A percentile compares a stretch with the other conserved stretches of the same genome.
Evolutionary conservation across 2,329 filamentous ascomycete genomes (phyloP).

Genomic region (Aspergillus floridensis): DNA sequence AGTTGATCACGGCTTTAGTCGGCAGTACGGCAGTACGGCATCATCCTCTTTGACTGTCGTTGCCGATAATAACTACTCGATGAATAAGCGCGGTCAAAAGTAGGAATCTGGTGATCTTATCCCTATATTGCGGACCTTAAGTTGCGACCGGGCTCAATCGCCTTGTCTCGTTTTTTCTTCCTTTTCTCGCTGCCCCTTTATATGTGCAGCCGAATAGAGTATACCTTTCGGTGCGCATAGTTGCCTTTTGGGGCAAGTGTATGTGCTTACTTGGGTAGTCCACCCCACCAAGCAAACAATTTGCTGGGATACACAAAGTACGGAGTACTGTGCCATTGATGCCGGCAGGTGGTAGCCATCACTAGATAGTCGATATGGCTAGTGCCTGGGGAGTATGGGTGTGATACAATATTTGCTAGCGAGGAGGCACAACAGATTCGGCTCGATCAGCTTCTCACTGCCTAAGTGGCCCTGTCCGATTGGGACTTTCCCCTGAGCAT

Average conservation of each 20-base stretch:
- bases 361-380: not conserved
- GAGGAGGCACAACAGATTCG: constrained; percentile 11
- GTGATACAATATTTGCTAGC: constrained; percentile 13
- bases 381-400: not conserved
- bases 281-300: not conserved
- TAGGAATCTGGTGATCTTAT: too few relatives aligned
- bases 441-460: not conserved
- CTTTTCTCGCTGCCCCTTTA: not conserved
- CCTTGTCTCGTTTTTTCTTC: not conserved
- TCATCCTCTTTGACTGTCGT: not conserved
- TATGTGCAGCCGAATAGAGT: not conserved
- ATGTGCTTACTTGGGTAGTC: not conserved
- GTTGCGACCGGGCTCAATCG: not conserved
- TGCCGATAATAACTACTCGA: not conserved
- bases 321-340: not conserved
- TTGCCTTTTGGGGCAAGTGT: not conserved
- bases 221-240: not conserved
- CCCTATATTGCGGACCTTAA: not conserved
- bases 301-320: not conserved
- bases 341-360: not conserved
- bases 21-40: not conserved
- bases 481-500: constrained; percentile 3
- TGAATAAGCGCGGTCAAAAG: not conserved
- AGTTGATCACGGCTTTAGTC: not conserved
- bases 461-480: not conserved